Base-by-base conservation (phyloP, 805 yeast genomes). In the Hanseniaspora clermontiae region DNA sequence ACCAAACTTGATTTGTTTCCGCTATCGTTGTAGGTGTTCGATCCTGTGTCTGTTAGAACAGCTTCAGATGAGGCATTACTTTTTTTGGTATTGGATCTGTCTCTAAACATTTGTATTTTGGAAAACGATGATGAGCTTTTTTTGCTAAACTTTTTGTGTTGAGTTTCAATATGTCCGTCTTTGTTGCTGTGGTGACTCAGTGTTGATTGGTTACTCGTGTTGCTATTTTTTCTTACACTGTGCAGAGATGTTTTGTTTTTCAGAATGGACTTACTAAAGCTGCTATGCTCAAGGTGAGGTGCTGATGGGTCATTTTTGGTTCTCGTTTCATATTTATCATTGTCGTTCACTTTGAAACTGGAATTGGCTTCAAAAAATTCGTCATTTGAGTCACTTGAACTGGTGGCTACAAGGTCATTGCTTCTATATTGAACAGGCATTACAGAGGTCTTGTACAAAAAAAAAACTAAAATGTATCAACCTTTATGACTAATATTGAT, bases 351-450 rank as follows among this genome's bases (percentile, higher is more conserved):
- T 7, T 45, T 42, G 3, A 46, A 32, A 31, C 57, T 53, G 12
- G 57, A 53, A 31, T 53, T 53, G 4, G 57, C 57, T n/a, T 53
- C 57, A 53, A 53, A 53, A 20, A 53, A 53, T n/a, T 53, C 57
- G 20, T 53, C 57, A 3, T 24, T 46, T 46, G 5, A 39, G 51
- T n/a, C 45, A 19, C 49, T 51, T 61, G 53, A 64, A 60, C n/a
- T 64, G 42, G 8, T 49, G n/a, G 19, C 62, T 57, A 38, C 27
- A 57, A 3, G 65, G 59, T 19, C 54, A 53, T 14, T 47, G 42
- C 15, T 57, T 55, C 50, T 59, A 62, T 6, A 55, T 47, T 8
- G 70, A 69, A 5, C 67, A 61, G 11, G 67, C 68, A 68, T 42
- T 24, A 42, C 24, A 14, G 11, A 24, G 27, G 3, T 24, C 27